phyloP scores from a whole-genome alignment of 768 basidiomycete species.

The Dentipellis fragilis region DNA sequence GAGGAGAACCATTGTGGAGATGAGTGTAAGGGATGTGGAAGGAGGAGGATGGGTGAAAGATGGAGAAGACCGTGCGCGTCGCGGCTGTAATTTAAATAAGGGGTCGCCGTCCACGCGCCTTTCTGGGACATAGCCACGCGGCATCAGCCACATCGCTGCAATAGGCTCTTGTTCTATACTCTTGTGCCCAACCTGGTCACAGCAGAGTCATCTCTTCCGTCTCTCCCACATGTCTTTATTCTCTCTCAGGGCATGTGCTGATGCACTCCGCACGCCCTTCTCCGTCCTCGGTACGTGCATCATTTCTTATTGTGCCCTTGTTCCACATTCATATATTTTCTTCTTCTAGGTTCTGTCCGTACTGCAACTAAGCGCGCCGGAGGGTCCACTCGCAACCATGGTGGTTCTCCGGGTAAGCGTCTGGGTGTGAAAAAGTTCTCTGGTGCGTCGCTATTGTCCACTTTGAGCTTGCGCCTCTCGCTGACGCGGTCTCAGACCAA shows the following conservation, averaged over 20 bases:
- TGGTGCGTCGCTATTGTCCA: constrained; percentile 37
- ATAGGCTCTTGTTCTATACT: not conserved
- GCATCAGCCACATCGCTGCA: not conserved
- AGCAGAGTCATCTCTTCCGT: not conserved
- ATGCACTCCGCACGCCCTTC: constrained; percentile 36
- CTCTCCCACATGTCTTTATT: constrained; percentile 35
- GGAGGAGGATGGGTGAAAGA: not conserved
- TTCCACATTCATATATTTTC: not conserved
- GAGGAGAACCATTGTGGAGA: constrained; percentile 65
- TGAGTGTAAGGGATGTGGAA: constrained; percentile 9
- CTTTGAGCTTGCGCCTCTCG: not conserved
- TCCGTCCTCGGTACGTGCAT: constrained; percentile 26
- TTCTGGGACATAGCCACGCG: not conserved
- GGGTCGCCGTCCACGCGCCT: not conserved
- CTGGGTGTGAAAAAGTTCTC: constrained; percentile 96
- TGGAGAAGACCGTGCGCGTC: not conserved
- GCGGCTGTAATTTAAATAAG: not conserved
- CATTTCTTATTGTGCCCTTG: not conserved
- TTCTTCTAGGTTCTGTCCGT: constrained; percentile 51
- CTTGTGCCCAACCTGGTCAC: not conserved
- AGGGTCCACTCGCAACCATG: constrained; percentile 87
- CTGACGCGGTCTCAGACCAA: constrained; percentile 48
- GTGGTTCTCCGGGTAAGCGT: constrained; percentile 87
- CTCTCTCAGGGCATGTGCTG: constrained; percentile 29
- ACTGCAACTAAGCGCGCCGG: constrained; percentile 96